Percentiles rank a stretch among this genome's conserved stretches.
These are phyloP conservation scores for Backusella tuberculispora DNA, from an alignment of 192 early-diverging fungal genomes.

Conservation along the genomic window DNA sequence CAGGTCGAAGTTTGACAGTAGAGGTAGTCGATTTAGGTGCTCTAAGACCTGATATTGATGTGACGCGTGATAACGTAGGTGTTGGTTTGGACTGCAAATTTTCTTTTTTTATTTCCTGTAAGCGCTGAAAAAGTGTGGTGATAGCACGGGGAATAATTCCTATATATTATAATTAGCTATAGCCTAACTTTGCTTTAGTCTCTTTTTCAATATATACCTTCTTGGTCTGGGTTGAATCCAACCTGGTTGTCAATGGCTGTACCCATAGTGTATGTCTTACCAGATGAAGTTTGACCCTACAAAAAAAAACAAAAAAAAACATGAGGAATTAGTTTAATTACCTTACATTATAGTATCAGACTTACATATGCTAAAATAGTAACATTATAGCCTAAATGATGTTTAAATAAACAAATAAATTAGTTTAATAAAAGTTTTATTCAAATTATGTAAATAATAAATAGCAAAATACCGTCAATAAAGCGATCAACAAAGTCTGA, in stretches of 20 bases:
- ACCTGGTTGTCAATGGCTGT: constrained; percentile 52
- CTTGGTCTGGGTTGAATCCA: constrained; percentile 29
- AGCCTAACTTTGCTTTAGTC: neutral
- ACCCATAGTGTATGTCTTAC: constrained; percentile 97
- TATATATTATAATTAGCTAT: neutral
- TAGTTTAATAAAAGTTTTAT: constrained; percentile 7
- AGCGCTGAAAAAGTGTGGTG: constrained; percentile 56
- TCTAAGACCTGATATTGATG: constrained; percentile 20
- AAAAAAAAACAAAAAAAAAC: neutral
- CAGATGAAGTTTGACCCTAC: constrained; percentile 85
- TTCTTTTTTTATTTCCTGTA: constrained; percentile 27
- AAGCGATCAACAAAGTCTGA: constrained; percentile 37
- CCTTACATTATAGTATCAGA: neutral
- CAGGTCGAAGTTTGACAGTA: constrained; percentile 18
- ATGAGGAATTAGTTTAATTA: neutral
- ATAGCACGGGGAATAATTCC: constrained; percentile 77
- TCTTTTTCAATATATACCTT: constrained; percentile 31
- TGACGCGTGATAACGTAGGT: neutral
- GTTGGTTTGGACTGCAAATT: neutral
- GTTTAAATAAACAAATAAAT: neutral
- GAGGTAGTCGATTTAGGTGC: constrained; percentile 18
- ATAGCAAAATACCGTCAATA: constrained; percentile 32
- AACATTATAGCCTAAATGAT: constrained; percentile 83
- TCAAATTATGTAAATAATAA: neutral
- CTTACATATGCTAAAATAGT: constrained; percentile 88